A percentile compares a stretch with the other conserved stretches of the same genome.
phyloP scores from a whole-genome alignment of 495 filamentous ascomycete species.

The Eremomyces bilateralis region DNA sequence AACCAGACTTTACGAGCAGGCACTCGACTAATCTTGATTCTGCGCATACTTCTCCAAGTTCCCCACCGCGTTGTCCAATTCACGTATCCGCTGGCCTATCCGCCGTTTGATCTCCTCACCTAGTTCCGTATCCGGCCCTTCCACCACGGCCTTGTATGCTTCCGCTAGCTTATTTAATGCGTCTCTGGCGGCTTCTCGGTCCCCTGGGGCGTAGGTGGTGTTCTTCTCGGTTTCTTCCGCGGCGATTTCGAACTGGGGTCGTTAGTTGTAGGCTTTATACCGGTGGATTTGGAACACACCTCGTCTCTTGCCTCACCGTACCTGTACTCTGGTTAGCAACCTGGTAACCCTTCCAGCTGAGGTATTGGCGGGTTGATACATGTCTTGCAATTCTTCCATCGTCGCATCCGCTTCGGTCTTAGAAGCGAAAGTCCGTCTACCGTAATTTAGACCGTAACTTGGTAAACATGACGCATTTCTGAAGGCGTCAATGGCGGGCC shows the following conservation, averaged over 20 bases:
- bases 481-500: no score
- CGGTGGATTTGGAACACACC: not conserved
- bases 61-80: constrained; percentile 29
- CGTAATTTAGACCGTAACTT: no score
- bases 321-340: no score
- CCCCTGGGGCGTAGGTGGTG: constrained; percentile 29
- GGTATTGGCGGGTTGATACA: not conserved
- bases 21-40: constrained; percentile 11
- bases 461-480: no score
- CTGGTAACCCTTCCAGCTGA: no score
- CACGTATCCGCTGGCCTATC: constrained; percentile 27
- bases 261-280: not conserved
- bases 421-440: not conserved
- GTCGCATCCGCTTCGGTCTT: not conserved
- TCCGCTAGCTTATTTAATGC: constrained; percentile 27
- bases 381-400: constrained; percentile 1
- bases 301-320: constrained; percentile 20
- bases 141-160: constrained; percentile 23
- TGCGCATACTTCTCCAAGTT: constrained; percentile 26
- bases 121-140: constrained; percentile 14
- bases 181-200: constrained; percentile 29
- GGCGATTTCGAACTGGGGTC: constrained; percentile 33
- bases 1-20: no score
- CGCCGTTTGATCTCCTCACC: constrained; percentile 28
- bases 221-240: constrained; percentile 32